Percentiles rank a stretch among this genome's conserved stretches.
These are phyloP conservation scores for Amaranthus tricolor DNA, from an alignment of 179 eudicot genomes.

Conservation along the genomic window DNA sequence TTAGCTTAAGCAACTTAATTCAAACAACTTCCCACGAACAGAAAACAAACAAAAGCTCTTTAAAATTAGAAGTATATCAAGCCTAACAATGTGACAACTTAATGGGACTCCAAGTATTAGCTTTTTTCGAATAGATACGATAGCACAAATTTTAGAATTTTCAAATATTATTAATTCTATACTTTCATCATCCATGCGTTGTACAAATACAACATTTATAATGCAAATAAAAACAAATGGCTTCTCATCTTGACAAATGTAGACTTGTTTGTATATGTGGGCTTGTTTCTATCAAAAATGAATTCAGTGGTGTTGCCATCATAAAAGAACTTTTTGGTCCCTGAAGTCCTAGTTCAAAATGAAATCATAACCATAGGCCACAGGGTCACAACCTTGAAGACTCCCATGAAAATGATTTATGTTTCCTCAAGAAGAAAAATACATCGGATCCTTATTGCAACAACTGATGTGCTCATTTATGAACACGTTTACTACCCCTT, in stretches of 20 bases:
- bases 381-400: background rate
- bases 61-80: too few relatives aligned
- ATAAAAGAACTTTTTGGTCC: background rate
- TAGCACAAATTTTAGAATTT: too few relatives aligned
- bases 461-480: too few relatives aligned
- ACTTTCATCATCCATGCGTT: background rate
- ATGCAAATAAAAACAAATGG: background rate
- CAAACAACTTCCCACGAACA: too few relatives aligned
- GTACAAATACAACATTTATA: background rate
- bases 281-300: background rate
- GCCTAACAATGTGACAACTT: too few relatives aligned
- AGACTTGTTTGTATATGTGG: background rate
- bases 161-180: background rate
- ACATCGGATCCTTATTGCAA: background rate
- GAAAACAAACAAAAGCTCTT: too few relatives aligned
- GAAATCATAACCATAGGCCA: background rate
- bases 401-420: background rate
- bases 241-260: background rate
- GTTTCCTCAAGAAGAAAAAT: background rate
- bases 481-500: too few relatives aligned
- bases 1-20: too few relatives aligned
- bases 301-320: background rate
- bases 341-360: background rate
- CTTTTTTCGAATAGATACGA: too few relatives aligned
- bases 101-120: too few relatives aligned